A percentile compares a stretch with the other conserved stretches of the same genome.
phyloP scores from a whole-genome alignment of 2,329 filamentous ascomycete genomes.

The Diplocarpon mali region DNA sequence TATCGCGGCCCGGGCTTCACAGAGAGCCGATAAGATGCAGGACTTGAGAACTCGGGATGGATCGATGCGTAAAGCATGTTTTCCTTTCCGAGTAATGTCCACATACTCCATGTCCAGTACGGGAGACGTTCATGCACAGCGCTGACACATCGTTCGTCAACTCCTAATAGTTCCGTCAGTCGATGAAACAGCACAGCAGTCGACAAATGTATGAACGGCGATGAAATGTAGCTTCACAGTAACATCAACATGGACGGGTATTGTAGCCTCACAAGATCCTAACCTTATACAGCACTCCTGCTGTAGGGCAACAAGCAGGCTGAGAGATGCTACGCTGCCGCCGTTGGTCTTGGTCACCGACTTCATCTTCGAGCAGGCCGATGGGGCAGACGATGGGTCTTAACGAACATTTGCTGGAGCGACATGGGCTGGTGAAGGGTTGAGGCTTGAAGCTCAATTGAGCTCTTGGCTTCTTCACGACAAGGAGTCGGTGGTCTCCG shows the following conservation, averaged over 20 bases:
- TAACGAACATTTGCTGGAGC: background rate
- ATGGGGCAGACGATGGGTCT: background rate
- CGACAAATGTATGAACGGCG: too few species aligned
- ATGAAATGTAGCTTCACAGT: too few species aligned
- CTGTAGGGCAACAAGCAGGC: background rate
- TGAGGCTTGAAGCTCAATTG: background rate
- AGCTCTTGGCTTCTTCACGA: background rate
- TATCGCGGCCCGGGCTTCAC: constrained; percentile 1
- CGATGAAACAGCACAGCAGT: too few species aligned
- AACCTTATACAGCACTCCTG: too few species aligned
- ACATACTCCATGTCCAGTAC: too few species aligned
- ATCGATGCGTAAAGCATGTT: constrained; percentile 4
- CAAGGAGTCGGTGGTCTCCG: background rate
- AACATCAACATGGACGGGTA: background rate
- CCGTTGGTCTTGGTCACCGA: background rate
- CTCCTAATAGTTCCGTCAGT: too few species aligned
- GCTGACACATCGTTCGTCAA: too few species aligned
- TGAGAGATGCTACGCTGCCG: background rate
- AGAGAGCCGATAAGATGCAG: background rate
- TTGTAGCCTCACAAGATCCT: background rate
- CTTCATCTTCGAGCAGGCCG: background rate
- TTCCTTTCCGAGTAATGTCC: background rate
- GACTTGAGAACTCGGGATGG: background rate
- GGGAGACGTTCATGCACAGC: too few species aligned
- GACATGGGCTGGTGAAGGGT: background rate